Evolutionary conservation across 2,329 filamentous ascomycete species (phyloP), one percentile per base, ranked within the genome.

Genomic region (Paraphaeosphaeria minitans): DNA sequence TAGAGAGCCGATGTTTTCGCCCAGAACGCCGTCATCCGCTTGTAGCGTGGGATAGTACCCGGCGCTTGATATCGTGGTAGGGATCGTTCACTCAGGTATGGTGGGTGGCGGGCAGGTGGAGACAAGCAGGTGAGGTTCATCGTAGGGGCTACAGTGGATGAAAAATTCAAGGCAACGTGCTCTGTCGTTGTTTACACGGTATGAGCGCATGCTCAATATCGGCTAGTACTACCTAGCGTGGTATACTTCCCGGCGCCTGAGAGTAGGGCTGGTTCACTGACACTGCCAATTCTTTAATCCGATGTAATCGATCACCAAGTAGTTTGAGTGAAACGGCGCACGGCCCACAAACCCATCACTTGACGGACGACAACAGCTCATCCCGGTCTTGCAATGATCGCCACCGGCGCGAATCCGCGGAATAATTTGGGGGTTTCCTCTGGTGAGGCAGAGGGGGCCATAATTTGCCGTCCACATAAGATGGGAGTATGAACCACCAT

Each of bases 391-490:
- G 29, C 27, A 43, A 55, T 55, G 43, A 8, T 31, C 43, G 53
- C 53, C 53, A 55, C 43, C n/a, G 53, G 43, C 24, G 22, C 43
- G 48, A 48, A 16, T 48, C 41, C 39, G 43, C 53, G 53, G 53
- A 41, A 6, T 55, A 55, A 55, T 54, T 13, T 22, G 22, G 16
- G 12, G 4, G 27, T 3, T n/a, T 24, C 14, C 10, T 50, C 10
- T 16, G 6, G 13, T n/a, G 5, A 27, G 16, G 48, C 13, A 39
- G 14, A 37, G n/a, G 47, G 39, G 27, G 22, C 12, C 31, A 27
- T 43, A 55, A 55, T 55, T 55, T 55, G 31, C 42, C 53, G 43
- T 41, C 13, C 39, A 48, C 53, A 55, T 55, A 55, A 48, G 53
- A 55, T 48, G 31, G 21, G 14, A 21, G 10, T 13, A 29, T 29